These are phyloP conservation scores for Talaromyces albobiverticillius DNA, from an alignment of 2,329 filamentous ascomycete species.

Conservation along the genomic window DNA sequence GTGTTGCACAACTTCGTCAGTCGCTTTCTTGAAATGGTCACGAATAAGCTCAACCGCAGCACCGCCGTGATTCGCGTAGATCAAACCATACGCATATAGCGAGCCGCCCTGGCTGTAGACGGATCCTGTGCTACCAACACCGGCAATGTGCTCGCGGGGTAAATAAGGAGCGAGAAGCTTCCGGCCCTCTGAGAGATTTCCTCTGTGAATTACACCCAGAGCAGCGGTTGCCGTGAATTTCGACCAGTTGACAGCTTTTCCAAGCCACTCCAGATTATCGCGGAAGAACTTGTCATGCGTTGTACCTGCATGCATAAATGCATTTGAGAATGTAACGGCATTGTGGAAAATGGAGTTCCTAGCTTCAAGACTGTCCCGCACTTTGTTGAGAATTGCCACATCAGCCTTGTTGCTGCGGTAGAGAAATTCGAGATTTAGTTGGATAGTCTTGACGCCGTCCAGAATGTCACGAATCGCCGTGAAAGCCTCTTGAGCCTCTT, in stretches of 20 bases:
- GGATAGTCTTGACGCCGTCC: constrained; percentile 88
- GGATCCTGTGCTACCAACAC: constrained; percentile 73
- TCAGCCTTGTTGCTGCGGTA: constrained; percentile 95
- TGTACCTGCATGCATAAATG: constrained; percentile 98
- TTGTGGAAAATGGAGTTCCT: constrained; percentile 98
- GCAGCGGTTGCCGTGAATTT: constrained; percentile 98
- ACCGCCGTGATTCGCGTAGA: constrained; percentile 95
- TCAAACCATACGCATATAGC: constrained; percentile 89
- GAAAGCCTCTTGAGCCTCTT: constrained; percentile 55
- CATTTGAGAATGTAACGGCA: constrained; percentile 94
- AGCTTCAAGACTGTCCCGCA: constrained; percentile 91
- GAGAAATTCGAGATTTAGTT: constrained; percentile 92
- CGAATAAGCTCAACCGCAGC: constrained; percentile 62
- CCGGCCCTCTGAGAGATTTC: constrained; percentile 87
- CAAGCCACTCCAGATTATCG: constrained; percentile 95
- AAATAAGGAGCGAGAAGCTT: constrained; percentile 95
- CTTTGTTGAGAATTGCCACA: constrained; percentile 87
- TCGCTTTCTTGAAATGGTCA: constrained; percentile 49
- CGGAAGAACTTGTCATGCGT: constrained; percentile 98
- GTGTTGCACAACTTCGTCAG: constrained; percentile 85
- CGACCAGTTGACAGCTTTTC: constrained; percentile 98
- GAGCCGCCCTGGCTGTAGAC: constrained; percentile 96
- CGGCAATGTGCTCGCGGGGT: constrained; percentile 62
- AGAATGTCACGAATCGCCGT: constrained; percentile 62
- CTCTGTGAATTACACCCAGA: constrained; percentile 91